These are phyloP conservation scores for Raffaelea albimanens DNA, from an alignment of 2,329 filamentous ascomycete genomes.

Conservation along the genomic window DNA sequence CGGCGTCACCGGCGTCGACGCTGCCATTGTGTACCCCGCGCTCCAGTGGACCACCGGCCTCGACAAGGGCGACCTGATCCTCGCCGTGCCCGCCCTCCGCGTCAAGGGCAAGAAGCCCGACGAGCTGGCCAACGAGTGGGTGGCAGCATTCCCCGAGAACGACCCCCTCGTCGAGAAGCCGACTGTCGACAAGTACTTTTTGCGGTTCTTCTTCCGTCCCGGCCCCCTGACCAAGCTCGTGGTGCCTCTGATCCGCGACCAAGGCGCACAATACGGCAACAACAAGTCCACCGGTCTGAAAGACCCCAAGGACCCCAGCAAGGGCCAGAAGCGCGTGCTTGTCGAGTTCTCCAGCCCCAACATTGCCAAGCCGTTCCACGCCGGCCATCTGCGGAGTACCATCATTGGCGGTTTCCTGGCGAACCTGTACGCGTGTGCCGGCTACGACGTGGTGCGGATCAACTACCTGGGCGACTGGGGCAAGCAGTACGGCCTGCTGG, in stretches of 20 bases:
- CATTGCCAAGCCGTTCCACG: constrained; percentile 78
- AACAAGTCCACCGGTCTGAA: constrained; percentile 51
- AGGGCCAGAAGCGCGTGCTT: constrained; percentile 57
- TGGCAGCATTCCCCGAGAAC: constrained; percentile 43
- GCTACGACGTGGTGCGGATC: constrained; percentile 65
- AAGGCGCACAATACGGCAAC: constrained; percentile 52
- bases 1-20: constrained; percentile 60
- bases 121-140: constrained; percentile 53
- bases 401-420: constrained; percentile 72
- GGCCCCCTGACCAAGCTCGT: constrained; percentile 54
- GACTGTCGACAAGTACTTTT: constrained; percentile 54
- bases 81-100: constrained; percentile 71
- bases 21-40: constrained; percentile 61
- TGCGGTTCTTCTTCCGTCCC: constrained; percentile 76
- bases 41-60: constrained; percentile 71
- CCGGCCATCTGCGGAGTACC: constrained; percentile 66
- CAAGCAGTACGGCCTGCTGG: constrained; percentile 65
- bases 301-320: constrained; percentile 50
- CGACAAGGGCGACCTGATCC: constrained; percentile 73
- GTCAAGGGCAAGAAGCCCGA: constrained; percentile 61
- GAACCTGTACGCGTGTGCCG: constrained; percentile 60
- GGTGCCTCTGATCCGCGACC: constrained; percentile 58
- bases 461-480: constrained; percentile 79
- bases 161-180: constrained; percentile 66
- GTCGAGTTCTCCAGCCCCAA: constrained; percentile 82